A percentile compares a stretch with the other conserved stretches of the same genome.
Evolutionary conservation across 2,329 filamentous ascomycete species (phyloP).

Genomic region (Botrytis medusae): DNA sequence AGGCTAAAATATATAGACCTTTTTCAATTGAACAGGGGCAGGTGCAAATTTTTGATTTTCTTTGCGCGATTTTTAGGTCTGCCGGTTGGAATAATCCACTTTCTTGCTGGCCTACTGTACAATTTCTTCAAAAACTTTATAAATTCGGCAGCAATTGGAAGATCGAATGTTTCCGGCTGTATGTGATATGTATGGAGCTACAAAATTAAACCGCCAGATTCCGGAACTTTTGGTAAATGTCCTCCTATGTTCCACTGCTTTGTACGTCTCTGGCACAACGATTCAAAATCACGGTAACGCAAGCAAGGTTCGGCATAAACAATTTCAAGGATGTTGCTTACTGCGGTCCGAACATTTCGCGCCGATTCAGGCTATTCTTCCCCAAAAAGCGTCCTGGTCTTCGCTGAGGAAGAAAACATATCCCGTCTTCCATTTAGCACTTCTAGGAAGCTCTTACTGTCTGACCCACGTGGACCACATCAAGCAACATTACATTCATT

Average conservation of each 20-base stretch:
- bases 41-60: slow-evolving; percentile 12
- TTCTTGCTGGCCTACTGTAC: slow-evolving; percentile 9
- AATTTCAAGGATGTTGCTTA: not conserved
- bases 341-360: slow-evolving; percentile 11
- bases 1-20: slow-evolving; percentile 11
- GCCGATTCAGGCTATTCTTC: slow-evolving; percentile 1
- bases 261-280: not conserved
- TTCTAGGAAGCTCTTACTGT: not conserved
- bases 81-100: slow-evolving; percentile 1
- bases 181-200: not conserved
- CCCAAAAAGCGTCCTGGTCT: not conserved
- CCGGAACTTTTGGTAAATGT: slow-evolving; percentile 5
- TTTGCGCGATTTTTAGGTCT: slow-evolving; percentile 2
- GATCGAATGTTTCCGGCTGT: not conserved
- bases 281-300: slow-evolving; percentile 4
- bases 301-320: not conserved
- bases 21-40: slow-evolving; percentile 8
- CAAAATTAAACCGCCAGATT: not conserved
- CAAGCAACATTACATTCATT: not conserved
- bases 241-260: slow-evolving; percentile 20
- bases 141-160: slow-evolving; percentile 4
- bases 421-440: too few species aligned
- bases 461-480: not conserved
- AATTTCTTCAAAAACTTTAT: not conserved
- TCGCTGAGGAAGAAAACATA: not conserved